Evolutionary conservation across 192 early-diverging fungal species (phyloP).

Genomic region (Phycomyces nitens): DNA sequence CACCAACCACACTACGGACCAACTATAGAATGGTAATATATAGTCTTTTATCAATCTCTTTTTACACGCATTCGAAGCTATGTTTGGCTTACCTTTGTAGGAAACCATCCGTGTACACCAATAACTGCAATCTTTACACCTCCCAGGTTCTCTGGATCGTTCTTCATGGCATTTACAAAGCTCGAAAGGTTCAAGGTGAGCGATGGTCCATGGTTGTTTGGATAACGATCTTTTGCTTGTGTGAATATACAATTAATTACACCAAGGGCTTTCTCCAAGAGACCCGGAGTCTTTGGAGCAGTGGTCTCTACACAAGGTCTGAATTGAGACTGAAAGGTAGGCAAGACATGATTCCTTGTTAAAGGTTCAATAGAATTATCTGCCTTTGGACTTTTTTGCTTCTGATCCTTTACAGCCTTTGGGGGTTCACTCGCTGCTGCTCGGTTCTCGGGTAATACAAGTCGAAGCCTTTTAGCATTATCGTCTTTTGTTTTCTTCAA

Average conservation of each 20-base stretch:
- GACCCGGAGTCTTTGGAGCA: background rate
- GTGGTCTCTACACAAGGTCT: background rate
- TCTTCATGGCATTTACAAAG: slow-evolving; percentile 19
- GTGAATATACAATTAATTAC: slow-evolving; percentile 10
- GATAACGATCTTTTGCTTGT: slow-evolving; percentile 4
- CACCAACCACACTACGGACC: slow-evolving; percentile 75
- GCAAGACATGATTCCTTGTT: background rate
- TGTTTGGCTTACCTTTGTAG: slow-evolving; percentile 47
- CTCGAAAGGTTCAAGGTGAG: slow-evolving; percentile 1
- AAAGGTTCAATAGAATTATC: background rate
- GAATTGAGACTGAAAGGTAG: background rate
- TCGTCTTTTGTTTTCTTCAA: background rate
- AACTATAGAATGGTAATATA: slow-evolving; percentile 25
- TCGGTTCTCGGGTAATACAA: background rate
- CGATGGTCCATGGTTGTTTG: background rate
- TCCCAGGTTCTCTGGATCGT: slow-evolving; percentile 22
- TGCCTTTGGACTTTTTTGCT: background rate
- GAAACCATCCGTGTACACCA: slow-evolving; percentile 93
- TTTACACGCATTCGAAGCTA: background rate
- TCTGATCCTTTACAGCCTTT: background rate
- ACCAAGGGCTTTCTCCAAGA: slow-evolving; percentile 4
- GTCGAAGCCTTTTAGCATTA: background rate
- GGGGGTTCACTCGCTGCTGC: background rate
- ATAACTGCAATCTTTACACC: slow-evolving; percentile 65
- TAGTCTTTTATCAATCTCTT: background rate